Evolutionary conservation across 441 rosid species (phyloP).

Genomic region (Sinapis alba): DNA sequence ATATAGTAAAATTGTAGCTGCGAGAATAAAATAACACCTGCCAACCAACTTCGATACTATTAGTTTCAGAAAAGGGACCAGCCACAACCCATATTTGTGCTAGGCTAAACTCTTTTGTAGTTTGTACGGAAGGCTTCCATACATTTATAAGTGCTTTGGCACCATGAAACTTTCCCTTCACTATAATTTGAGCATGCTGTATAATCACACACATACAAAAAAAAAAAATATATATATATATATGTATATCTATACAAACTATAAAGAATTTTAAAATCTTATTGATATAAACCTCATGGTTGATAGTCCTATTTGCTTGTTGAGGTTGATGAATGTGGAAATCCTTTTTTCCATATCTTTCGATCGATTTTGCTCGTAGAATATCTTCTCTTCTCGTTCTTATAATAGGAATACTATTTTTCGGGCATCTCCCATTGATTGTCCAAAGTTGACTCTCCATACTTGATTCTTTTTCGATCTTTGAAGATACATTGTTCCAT

Average conservation of each 20-base stretch:
- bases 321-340: neutral
- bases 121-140: slow-evolving; percentile 9
- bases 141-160: slow-evolving; percentile 42
- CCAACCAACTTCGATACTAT: slow-evolving; percentile 55
- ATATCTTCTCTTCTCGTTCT: neutral
- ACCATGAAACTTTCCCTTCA: slow-evolving; percentile 42
- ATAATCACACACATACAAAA: neutral
- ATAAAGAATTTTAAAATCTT: too few species aligned
- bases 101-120: slow-evolving; percentile 16
- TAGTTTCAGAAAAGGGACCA: neutral
- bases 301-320: neutral
- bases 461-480: too few species aligned
- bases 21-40: slow-evolving; percentile 35
- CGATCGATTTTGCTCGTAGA: slow-evolving; percentile 39
- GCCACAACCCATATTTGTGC: slow-evolving; percentile 9
- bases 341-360: slow-evolving; percentile 43
- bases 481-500: too few species aligned
- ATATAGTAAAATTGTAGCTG: too few species aligned
- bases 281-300: neutral
- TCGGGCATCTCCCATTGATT: too few species aligned
- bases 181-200: slow-evolving; percentile 42
- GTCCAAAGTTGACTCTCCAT: too few species aligned
- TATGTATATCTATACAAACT: neutral
- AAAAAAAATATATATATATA: too few species aligned
- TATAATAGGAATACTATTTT: too few species aligned